Evolutionary conservation across 768 basidiomycete species (phyloP).

Genomic region (Mycena filopes): DNA sequence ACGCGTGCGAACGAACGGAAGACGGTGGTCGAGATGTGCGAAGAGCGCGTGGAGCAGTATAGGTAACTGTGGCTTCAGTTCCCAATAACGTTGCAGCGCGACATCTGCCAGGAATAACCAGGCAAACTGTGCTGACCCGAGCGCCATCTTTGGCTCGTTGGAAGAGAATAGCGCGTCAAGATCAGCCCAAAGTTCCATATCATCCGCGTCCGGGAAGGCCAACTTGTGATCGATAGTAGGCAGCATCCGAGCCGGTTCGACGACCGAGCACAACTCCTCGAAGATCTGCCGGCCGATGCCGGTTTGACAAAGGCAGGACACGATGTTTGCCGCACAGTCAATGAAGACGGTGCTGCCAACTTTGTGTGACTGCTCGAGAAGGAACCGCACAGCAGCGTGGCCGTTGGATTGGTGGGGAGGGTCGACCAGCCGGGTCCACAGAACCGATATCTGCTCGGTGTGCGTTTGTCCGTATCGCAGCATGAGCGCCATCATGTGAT

Average conservation of each 20-base stretch:
- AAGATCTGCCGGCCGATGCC: slow-evolving; percentile 77
- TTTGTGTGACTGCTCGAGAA: slow-evolving; percentile 89
- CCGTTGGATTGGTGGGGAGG: slow-evolving; percentile 77
- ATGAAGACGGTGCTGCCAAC: slow-evolving; percentile 84
- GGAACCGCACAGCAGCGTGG: slow-evolving; percentile 81
- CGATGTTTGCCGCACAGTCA: slow-evolving; percentile 80
- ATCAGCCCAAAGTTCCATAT: slow-evolving; percentile 83
- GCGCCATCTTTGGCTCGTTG: slow-evolving; percentile 71
- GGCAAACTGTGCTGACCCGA: slow-evolving; percentile 90
- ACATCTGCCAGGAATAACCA: slow-evolving; percentile 86
- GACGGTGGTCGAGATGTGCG: slow-evolving; percentile 84
- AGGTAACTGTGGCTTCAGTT: slow-evolving; percentile 74
- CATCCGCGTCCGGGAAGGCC: slow-evolving; percentile 68
- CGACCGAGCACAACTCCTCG: slow-evolving; percentile 84
- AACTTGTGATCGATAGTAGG: slow-evolving; percentile 80
- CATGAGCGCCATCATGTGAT: slow-evolving; percentile 87
- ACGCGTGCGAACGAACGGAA: slow-evolving; percentile 72
- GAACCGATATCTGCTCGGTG: slow-evolving; percentile 80
- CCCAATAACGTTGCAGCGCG: slow-evolving; percentile 81
- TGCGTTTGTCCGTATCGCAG: slow-evolving; percentile 78
- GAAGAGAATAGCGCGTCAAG: slow-evolving; percentile 78
- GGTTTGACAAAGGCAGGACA: slow-evolving; percentile 87
- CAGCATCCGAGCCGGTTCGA: slow-evolving; percentile 88
- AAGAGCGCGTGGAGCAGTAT: slow-evolving; percentile 82
- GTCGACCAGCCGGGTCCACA: slow-evolving; percentile 85